Conservation (phyloP, 495 filamentous ascomycete genomes). For the Talaromyces adpressus region DNA sequence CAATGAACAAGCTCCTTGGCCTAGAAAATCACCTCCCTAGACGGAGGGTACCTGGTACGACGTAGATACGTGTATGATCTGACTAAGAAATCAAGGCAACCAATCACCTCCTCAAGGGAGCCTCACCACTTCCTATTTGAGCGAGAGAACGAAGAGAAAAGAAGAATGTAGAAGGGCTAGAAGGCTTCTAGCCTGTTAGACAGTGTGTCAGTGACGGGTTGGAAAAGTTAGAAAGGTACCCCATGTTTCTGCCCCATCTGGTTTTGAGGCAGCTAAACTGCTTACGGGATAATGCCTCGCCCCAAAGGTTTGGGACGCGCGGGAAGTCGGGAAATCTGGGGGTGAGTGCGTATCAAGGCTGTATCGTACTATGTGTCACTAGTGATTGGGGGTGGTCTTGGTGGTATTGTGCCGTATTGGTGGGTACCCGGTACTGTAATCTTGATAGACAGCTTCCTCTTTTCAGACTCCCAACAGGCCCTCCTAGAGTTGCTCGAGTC, state of each 20-base stretch:
- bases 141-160: background rate
- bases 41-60: too few species aligned
- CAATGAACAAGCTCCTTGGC: background rate
- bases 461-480: too few species aligned
- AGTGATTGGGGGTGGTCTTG: background rate
- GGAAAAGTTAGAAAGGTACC: too few species aligned
- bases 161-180: background rate
- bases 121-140: background rate
- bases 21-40: background rate
- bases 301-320: background rate
- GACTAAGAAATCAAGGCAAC: background rate
- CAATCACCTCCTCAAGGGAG: background rate
- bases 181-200: background rate
- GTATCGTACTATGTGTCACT: background rate
- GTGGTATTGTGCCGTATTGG: background rate
- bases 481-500: too few species aligned
- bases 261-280: background rate
- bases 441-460: too few species aligned
- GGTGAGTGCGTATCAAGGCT: background rate
- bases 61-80: background rate
- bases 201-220: too few species aligned
- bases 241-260: background rate
- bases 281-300: background rate
- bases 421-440: background rate
- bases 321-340: background rate